Evolutionary conservation across 768 basidiomycete genomes (phyloP).

Genomic region (Pleurotus citrinopileatus): DNA sequence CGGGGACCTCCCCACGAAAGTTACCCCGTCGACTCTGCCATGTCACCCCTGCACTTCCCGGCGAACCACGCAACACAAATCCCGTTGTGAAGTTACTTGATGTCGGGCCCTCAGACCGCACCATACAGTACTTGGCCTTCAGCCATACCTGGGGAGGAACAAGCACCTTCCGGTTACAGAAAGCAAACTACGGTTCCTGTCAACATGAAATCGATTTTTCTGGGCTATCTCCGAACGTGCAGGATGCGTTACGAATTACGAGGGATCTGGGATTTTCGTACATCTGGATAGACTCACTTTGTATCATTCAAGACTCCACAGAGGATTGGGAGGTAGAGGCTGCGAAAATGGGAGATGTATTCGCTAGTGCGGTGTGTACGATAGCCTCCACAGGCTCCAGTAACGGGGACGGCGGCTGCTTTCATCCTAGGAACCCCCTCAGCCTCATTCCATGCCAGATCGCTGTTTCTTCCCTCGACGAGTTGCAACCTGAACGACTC

Average conservation of each 20-base stretch:
- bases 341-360: not conserved
- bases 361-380: not conserved
- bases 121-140: not conserved
- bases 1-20: not conserved
- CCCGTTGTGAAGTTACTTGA: not conserved
- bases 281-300: conserved; percentile 7
- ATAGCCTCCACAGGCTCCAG: not conserved
- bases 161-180: not conserved
- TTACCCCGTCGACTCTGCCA: not conserved
- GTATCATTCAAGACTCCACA: conserved; percentile 1
- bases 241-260: not conserved
- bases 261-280: not conserved
- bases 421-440: not conserved
- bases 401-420: not conserved
- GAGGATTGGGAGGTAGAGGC: not conserved
- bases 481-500: not conserved
- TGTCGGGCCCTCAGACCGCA: not conserved
- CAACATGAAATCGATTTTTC: not conserved
- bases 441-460: not conserved
- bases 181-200: not conserved
- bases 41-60: not conserved
- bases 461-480: not conserved
- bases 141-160: conserved; percentile 3
- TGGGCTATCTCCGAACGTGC: not conserved
- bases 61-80: not conserved